Evolutionary conservation across 1,284 basidiomycete genomes (phyloP), one percentile per base, ranked within the genome.

Genomic region (Vanrija sp.): DNA sequence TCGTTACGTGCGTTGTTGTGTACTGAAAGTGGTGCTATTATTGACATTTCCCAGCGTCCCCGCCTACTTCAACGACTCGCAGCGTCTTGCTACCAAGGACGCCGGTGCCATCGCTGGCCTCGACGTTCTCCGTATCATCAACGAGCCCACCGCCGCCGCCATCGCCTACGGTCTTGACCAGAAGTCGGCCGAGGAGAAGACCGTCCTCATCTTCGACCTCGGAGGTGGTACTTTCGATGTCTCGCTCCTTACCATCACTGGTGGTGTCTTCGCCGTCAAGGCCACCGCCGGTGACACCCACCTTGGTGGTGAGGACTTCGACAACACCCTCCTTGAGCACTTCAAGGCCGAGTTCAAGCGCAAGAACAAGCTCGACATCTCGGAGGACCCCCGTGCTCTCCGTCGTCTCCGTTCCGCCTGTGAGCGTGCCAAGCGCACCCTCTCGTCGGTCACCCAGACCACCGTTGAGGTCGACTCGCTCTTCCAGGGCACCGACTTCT

Each of bases 161-260:
- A 82, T 82, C 47, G 94, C 95, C 65, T 98, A 98, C 78, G 95
- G 95, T 82, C 88, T 98, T 51, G 95, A 97, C 85, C 93, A 96
- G 84, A 78, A 79, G 64, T 89, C 90, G 77, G 85, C 84, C 55
- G 87, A 89, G 62, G 94, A 98, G 80, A 88, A 89, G 46, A 90
- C 92, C 74, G 94, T 98, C 78, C 93, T 97, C 69, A 93, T 98
- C 73, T 98, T 96, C 81, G 94, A 98, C 81, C 87, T 97, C 56
- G 94, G 94, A 78, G 94, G 94, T 78, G 94, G 94, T 79, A 97
- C 94, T 52, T 98, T 98, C 81, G 94, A 97, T 86, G 94, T 97
- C 52, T 97, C 94, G 59, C 86, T 98, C 58, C 84, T 98, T 60
- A 94, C 93, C 78, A 97, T 97, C 79, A 91, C 85, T 71, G 92